Conservation (phyloP, 257 asterid genomes). For the Scutellaria minor region DNA sequence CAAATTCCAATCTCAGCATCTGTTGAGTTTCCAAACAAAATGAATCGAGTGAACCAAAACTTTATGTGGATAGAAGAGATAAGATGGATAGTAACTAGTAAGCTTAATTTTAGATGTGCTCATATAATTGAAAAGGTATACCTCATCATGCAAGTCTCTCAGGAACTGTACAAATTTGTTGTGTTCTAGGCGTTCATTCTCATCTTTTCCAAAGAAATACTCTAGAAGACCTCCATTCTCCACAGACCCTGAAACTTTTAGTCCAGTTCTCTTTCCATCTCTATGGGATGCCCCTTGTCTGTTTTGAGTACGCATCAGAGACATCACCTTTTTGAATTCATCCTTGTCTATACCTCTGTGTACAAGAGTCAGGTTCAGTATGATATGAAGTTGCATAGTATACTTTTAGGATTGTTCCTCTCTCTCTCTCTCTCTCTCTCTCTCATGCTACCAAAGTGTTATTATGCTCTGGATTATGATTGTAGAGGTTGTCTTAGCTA, state of each 20-base stretch:
- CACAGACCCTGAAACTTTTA: slow-evolving; percentile 71
- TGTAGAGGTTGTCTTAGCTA: no score
- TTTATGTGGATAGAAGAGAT: not conserved
- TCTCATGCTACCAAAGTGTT: no score
- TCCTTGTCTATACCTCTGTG: slow-evolving; percentile 76
- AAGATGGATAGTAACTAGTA: not conserved
- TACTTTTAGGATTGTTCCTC: no score
- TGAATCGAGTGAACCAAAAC: slow-evolving; percentile 1
- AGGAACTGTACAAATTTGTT: slow-evolving; percentile 72
- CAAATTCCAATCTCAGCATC: slow-evolving; percentile 82
- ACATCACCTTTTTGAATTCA: slow-evolving; percentile 92
- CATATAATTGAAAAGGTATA: slow-evolving; percentile 29
- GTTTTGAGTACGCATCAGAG: slow-evolving; percentile 75
- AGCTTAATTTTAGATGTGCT: slow-evolving; percentile 1
- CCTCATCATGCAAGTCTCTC: slow-evolving; percentile 85
- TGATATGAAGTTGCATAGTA: not conserved
- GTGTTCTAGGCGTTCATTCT: slow-evolving; percentile 64
- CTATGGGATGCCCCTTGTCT: slow-evolving; percentile 85
- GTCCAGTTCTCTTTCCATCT: slow-evolving; percentile 73
- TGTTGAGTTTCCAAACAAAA: slow-evolving; percentile 36
- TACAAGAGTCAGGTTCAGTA: slow-evolving; percentile 18
- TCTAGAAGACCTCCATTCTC: slow-evolving; percentile 82
- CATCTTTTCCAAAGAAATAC: slow-evolving; percentile 82
- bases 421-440: no score
- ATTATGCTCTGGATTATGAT: no score